phyloP scores from a whole-genome alignment of 108 stramenopile genomes.

The Nannochloropsis oceanica region DNA sequence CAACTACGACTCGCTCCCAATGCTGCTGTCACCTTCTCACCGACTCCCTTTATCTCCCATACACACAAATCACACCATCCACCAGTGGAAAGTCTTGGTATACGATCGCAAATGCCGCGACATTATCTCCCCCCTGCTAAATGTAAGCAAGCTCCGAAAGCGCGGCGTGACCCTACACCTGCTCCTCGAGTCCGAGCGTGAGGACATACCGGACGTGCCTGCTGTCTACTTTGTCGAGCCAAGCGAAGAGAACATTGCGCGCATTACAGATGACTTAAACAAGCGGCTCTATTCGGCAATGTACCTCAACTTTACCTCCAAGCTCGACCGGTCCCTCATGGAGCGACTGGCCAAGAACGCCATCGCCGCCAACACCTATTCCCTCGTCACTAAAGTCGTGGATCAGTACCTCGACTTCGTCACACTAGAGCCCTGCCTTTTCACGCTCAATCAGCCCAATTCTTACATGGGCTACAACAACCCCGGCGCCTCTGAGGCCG shows the following conservation, averaged over 20 bases:
- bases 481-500: slow-evolving; percentile 55
- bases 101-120: slow-evolving; percentile 81
- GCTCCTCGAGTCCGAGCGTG: slow-evolving; percentile 61
- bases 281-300: slow-evolving; percentile 53
- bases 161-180: slow-evolving; percentile 92
- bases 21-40: no score
- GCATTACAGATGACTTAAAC: slow-evolving; percentile 66
- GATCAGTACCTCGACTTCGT: slow-evolving; percentile 89
- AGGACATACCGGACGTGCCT: slow-evolving; percentile 87
- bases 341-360: slow-evolving; percentile 67
- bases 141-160: slow-evolving; percentile 75
- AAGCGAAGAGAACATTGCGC: slow-evolving; percentile 67
- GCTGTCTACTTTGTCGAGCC: slow-evolving; percentile 89
- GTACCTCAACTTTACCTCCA: slow-evolving; percentile 66
- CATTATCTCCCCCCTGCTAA: slow-evolving; percentile 85
- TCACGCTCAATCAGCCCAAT: slow-evolving; percentile 57
- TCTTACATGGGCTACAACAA: slow-evolving; percentile 72
- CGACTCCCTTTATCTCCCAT: no score
- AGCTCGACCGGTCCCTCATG: slow-evolving; percentile 72
- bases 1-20: no score
- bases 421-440: slow-evolving; percentile 67
- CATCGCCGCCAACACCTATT: slow-evolving; percentile 56
- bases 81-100: slow-evolving; percentile 94
- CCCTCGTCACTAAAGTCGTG: slow-evolving; percentile 56
- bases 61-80: not conserved